These are phyloP conservation scores for Luvunga scandens DNA, from an alignment of 345 rosid species.

Conservation along the genomic window DNA sequence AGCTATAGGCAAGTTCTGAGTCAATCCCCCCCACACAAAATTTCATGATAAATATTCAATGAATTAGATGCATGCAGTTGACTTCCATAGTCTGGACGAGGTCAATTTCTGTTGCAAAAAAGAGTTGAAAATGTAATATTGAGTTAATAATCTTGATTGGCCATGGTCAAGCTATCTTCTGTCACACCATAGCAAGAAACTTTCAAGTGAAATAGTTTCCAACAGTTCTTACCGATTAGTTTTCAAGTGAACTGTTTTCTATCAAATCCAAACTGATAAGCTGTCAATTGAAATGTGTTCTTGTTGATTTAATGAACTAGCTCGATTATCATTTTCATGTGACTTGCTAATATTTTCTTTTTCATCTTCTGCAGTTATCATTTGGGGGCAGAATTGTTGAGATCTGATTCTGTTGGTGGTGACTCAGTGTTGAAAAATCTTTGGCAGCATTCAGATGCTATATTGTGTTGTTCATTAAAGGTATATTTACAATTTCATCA, in stretches of 20 bases:
- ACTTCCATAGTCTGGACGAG: neutral
- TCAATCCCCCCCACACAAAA: too few species aligned
- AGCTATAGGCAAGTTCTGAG: constrained; percentile 58
- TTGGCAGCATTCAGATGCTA: constrained; percentile 91
- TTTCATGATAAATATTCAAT: neutral
- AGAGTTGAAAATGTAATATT: neutral
- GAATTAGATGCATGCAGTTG: neutral
- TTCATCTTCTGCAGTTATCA: constrained; percentile 44
- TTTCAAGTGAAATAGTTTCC: neutral
- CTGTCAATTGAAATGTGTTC: neutral
- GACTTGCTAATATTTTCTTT: constrained; percentile 15
- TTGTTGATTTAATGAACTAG: neutral
- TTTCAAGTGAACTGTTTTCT: neutral
- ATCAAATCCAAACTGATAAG: neutral
- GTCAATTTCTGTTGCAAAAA: neutral
- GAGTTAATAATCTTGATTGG: neutral
- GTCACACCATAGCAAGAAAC: neutral
- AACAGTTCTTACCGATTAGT: neutral
- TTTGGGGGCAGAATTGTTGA: constrained; percentile 70
- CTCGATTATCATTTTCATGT: neutral
- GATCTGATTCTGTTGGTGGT: constrained; percentile 49
- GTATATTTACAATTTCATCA: constrained; percentile 28
- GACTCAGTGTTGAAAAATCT: constrained; percentile 71
- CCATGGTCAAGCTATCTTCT: neutral
- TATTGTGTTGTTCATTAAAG: constrained; percentile 90